phyloP scores from a whole-genome alignment of 1,284 basidiomycete species.

The Mycena citricolor region DNA sequence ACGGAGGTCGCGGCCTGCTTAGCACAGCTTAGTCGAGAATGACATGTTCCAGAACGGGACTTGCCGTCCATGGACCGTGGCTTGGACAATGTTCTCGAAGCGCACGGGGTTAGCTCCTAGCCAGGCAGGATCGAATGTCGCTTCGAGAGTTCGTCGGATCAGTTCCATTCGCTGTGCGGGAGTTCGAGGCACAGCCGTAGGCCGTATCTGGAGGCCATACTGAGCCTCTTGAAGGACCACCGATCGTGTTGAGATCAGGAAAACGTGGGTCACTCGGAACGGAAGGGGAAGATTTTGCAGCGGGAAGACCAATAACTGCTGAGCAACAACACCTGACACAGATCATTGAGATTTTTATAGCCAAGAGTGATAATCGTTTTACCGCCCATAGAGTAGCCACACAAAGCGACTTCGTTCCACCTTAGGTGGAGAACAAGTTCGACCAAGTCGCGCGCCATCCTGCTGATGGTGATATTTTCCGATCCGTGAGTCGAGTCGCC shows the following conservation, averaged over 20 bases:
- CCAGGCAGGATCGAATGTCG: constrained; percentile 16
- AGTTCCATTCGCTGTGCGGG: constrained; percentile 7
- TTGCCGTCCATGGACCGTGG: constrained; percentile 9
- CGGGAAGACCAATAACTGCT: constrained; percentile 43
- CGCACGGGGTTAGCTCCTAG: constrained; percentile 5
- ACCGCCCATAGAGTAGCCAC: constrained; percentile 48
- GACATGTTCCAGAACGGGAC: background rate
- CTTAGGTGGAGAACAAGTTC: constrained; percentile 34
- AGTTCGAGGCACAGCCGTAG: constrained; percentile 12
- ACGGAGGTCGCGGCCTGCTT: constrained; percentile 13
- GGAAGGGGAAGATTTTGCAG: constrained; percentile 34
- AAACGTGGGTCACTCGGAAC: constrained; percentile 41
- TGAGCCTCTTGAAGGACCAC: constrained; percentile 9
- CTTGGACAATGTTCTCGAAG: constrained; percentile 9
- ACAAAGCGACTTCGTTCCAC: constrained; percentile 42
- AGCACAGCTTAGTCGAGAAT: background rate
- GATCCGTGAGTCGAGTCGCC: constrained; percentile 11
- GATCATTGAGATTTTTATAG: background rate
- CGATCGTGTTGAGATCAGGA: constrained; percentile 34
- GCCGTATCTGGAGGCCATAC: constrained; percentile 9
- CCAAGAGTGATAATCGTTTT: constrained; percentile 9
- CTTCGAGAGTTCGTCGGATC: constrained; percentile 11
- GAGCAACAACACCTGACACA: constrained; percentile 36
- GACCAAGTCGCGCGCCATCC: constrained; percentile 42
- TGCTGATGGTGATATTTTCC: constrained; percentile 41